A percentile compares a stretch with the other conserved stretches of the same genome.
These are phyloP conservation scores for Gigaspora rosea DNA, from an alignment of 192 early-diverging fungal species.

Conservation along the genomic window DNA sequence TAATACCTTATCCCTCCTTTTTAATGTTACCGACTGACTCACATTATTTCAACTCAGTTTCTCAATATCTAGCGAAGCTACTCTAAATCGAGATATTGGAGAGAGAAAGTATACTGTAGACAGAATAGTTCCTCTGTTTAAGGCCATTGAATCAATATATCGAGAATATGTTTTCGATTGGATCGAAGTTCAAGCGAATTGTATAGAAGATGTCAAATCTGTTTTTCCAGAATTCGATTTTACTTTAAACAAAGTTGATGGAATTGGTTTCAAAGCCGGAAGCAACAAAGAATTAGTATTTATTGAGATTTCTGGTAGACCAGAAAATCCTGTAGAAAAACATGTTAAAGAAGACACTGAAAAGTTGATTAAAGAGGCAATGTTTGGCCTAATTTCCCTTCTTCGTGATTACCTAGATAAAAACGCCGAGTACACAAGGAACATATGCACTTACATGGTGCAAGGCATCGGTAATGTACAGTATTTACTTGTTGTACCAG, in stretches of 20 bases:
- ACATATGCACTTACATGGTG: constrained; percentile 13
- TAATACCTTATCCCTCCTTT: neutral
- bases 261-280: constrained; percentile 5
- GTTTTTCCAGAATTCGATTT: constrained; percentile 30
- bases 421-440: constrained; percentile 18
- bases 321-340: neutral
- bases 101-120: constrained; percentile 27
- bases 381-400: constrained; percentile 17
- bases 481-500: neutral
- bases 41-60: constrained; percentile 12
- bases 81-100: constrained; percentile 2
- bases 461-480: constrained; percentile 23
- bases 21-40: constrained; percentile 2
- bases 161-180: constrained; percentile 25
- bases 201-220: constrained; percentile 15
- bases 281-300: constrained; percentile 26
- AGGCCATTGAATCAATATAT: constrained; percentile 29
- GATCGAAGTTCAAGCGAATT: constrained; percentile 12
- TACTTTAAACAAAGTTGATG: constrained; percentile 22
- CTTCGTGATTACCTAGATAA: constrained; percentile 25
- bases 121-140: constrained; percentile 25
- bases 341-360: constrained; percentile 13
- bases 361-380: constrained; percentile 26
- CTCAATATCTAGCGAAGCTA: constrained; percentile 1
- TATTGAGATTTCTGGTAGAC: constrained; percentile 6